phyloP scores from a whole-genome alignment of 2,329 filamentous ascomycete genomes.

The Mycosphaerelloides madeirae region DNA sequence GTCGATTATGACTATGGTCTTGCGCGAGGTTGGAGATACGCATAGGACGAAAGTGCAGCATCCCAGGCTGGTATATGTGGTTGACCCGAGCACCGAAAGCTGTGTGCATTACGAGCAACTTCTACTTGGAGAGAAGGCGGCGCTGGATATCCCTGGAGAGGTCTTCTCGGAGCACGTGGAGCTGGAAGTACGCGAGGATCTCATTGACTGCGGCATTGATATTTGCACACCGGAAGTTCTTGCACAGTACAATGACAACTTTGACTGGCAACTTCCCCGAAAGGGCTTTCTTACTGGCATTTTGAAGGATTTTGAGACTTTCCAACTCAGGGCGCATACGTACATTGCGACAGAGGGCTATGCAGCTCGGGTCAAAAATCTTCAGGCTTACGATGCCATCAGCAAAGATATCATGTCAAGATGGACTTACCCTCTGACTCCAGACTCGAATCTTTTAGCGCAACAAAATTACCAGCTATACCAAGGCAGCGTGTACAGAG shows the following conservation, averaged over 20 bases:
- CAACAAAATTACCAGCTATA: constrained; percentile 71
- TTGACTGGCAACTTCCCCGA: constrained; percentile 87
- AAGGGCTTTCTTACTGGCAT: constrained; percentile 88
- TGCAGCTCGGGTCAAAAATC: constrained; percentile 76
- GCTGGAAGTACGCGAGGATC: constrained; percentile 76
- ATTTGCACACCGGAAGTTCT: constrained; percentile 96
- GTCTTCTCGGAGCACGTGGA: constrained; percentile 70
- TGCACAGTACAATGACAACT: constrained; percentile 93
- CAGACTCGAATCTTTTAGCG: constrained; percentile 78
- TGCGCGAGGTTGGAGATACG: constrained; percentile 68
- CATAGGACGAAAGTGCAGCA: constrained; percentile 75
- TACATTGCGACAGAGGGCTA: constrained; percentile 81
- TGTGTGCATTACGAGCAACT: constrained; percentile 95
- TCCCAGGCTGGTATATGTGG: constrained; percentile 75
- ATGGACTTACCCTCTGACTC: constrained; percentile 84
- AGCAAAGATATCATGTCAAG: constrained; percentile 79
- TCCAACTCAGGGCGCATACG: constrained; percentile 93
- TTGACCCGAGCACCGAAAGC: constrained; percentile 73
- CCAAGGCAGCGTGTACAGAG: constrained; percentile 68
- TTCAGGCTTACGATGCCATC: constrained; percentile 85
- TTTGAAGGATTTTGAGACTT: constrained; percentile 92
- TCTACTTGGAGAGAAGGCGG: constrained; percentile 57
- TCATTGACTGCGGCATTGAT: constrained; percentile 92
- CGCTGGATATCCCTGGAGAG: constrained; percentile 69
- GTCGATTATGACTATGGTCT: constrained; percentile 94